A percentile compares a stretch with the other conserved stretches of the same genome.
Evolutionary conservation across 2,329 filamentous ascomycete species (phyloP).

Genomic region (Microdochium bolleyi): DNA sequence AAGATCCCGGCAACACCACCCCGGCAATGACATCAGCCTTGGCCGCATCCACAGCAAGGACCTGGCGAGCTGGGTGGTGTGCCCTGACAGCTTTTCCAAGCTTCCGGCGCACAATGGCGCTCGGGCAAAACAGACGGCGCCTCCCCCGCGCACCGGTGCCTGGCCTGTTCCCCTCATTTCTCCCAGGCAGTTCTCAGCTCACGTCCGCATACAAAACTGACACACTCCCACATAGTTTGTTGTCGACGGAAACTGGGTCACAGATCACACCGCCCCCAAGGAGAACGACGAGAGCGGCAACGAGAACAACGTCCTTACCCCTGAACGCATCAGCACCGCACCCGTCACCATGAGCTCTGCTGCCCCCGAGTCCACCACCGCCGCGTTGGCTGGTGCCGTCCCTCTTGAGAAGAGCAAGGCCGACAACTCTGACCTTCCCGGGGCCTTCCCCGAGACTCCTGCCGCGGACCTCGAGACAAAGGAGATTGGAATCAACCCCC

Average conservation of each 20-base stretch:
- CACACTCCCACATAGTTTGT: slow-evolving; percentile 61
- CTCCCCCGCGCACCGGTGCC: background rate
- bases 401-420: slow-evolving; percentile 44
- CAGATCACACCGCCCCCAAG: slow-evolving; percentile 70
- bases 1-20: background rate
- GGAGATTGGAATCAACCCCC: slow-evolving; percentile 49
- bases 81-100: background rate
- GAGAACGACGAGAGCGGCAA: slow-evolving; percentile 79
- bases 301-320: slow-evolving; percentile 84
- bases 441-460: slow-evolving; percentile 68
- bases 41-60: background rate
- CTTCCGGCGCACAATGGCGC: background rate
- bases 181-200: background rate
- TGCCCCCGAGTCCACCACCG: slow-evolving; percentile 63
- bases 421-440: slow-evolving; percentile 41
- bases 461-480: slow-evolving; percentile 36
- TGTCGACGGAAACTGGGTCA: slow-evolving; percentile 85
- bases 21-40: background rate
- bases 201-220: background rate
- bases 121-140: background rate
- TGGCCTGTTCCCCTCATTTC: background rate
- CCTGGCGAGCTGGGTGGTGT: background rate
- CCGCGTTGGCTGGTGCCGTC: slow-evolving; percentile 56
- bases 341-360: slow-evolving; percentile 57
- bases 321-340: slow-evolving; percentile 56